Evolutionary conservation across 1,284 basidiomycete species (phyloP), one percentile per base, ranked within the genome.

Genomic region (Tilletiopsis washingtonensis): DNA sequence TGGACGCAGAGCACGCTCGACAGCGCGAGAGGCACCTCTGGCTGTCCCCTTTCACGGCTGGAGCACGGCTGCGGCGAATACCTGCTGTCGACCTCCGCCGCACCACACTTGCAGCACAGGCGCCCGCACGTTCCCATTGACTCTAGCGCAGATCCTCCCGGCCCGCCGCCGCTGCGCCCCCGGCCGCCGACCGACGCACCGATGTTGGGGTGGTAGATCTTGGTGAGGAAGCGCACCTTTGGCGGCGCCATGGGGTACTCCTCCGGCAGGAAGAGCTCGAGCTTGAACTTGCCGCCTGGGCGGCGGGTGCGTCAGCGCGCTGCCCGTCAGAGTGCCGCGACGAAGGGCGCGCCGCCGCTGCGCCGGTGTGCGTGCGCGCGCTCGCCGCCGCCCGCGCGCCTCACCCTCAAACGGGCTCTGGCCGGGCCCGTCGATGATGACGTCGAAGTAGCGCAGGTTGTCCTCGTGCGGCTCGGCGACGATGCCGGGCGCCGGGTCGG

Each of bases 181-280:
- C n/a, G n/a, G n/a, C n/a, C n/a, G n/a, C n/a, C n/a, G 11, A 23
- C 12, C 19, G 15, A 69, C 76, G 69, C 70, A 93, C 91, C 91
- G 76, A 99, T 99, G 76, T 99, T 99, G 32, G 94, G 94, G 76
- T 99, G 94, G 79, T 99, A 98, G 79, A 98, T 94, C 84, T 94
- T 94, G 56, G 93, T 97, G 63, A 97, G 78, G 79, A 98, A 99
- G 59, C 94, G 82, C 51, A 99, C 94, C 77, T 97, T 98, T 26
- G 94, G 94, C 0, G 94, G 91, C 46, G 86, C 87, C 93, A 99
- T 97, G 1, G 93, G 93, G 76, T 99, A 99, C 74, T 97, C 93
- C 75, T 97, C 93, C 1, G 94, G 91, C 40, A 99, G 78, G 78
- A 97, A 99, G 41, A 99, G 80, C 76, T 99, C 94, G 29, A 97